Evolutionary conservation across 306 rosid genomes (phyloP), one percentile per base, ranked within the genome.

Genomic region (Glycyrrhiza uralensis): DNA sequence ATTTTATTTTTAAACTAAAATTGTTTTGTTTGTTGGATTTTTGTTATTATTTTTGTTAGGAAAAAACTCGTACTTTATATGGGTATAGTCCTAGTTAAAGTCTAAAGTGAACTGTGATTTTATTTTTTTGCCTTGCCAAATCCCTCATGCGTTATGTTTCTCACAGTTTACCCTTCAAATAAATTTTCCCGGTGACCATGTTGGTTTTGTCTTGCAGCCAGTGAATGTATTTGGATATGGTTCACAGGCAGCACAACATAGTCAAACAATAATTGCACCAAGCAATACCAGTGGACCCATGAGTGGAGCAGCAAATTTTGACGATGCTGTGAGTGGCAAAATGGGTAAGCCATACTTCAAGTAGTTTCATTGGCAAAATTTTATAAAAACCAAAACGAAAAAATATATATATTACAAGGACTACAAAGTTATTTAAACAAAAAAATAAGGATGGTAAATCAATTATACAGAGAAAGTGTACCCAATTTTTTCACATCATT

Each of bases 181-280:
- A 32, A 22, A 41, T 44, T 59, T 71, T 71, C 3, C 10, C 15
- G 11, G n/a, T 46, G 12, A 17, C 35, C 24, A 17, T 74, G 8
- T 66, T 57, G 26, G 39, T 51, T 24, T 15, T 79, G 32, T 59
- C 2, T 68, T 67, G 83, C 84, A 89, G 96, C 82, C 90, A 9
- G 69, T 83, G 84, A 85, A 89, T 75, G 76, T 74, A 54, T 81
- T 80, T 65, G 79, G 90, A 71, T 83, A 86, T 74, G 86, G 90
- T 71, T 75, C 89, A 50, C 89, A 84, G 36, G 49, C 76, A 62
- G 62, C 24, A 56, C 87, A 81, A 33, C 92, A 86, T 30, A 69
- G 73, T 73, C 89, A 84, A 80, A 72, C 84, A 76, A 71, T 58
- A 69, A 81, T 72, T 74, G 76, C 87, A 26, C 80, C 79, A 4